Percentiles rank a stretch among this genome's conserved stretches.
These are phyloP conservation scores for Pichia sp. DNA, from an alignment of 1,139 yeast species.

Conservation along the genomic window DNA sequence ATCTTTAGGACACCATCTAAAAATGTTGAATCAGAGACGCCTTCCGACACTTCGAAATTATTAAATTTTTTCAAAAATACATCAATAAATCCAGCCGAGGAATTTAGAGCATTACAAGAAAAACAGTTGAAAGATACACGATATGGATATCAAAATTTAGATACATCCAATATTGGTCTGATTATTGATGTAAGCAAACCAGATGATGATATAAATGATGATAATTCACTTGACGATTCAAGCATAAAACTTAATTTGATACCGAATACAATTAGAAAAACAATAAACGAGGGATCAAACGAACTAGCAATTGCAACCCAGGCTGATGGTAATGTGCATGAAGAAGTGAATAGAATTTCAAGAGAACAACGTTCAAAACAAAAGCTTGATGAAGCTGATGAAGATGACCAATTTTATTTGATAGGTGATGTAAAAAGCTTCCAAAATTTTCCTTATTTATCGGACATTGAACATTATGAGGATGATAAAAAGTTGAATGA, in stretches of 20 bases:
- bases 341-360: conserved; percentile 16
- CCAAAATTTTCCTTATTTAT: no score
- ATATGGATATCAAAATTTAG: conserved; percentile 2
- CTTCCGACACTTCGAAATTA: neutral
- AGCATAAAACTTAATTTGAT: conserved; percentile 20
- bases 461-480: no score
- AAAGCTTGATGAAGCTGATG: neutral
- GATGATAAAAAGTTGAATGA: no score
- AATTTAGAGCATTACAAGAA: conserved; percentile 11
- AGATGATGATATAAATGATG: conserved; percentile 6
- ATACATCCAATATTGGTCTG: conserved; percentile 7
- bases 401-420: neutral
- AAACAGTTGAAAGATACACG: neutral
- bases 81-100: conserved; percentile 5
- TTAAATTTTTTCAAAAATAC: neutral
- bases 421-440: no score
- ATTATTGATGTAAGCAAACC: conserved; percentile 6
- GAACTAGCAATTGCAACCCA: conserved; percentile 11
- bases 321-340: conserved; percentile 20
- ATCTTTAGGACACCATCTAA: conserved; percentile 16
- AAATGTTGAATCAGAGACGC: neutral
- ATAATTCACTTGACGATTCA: conserved; percentile 19
- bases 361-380: conserved; percentile 8
- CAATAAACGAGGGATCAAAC: conserved; percentile 1
- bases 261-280: conserved; percentile 1